These are phyloP conservation scores for Penicillium cataractarum DNA, from an alignment of 495 filamentous ascomycete genomes.

Conservation along the genomic window DNA sequence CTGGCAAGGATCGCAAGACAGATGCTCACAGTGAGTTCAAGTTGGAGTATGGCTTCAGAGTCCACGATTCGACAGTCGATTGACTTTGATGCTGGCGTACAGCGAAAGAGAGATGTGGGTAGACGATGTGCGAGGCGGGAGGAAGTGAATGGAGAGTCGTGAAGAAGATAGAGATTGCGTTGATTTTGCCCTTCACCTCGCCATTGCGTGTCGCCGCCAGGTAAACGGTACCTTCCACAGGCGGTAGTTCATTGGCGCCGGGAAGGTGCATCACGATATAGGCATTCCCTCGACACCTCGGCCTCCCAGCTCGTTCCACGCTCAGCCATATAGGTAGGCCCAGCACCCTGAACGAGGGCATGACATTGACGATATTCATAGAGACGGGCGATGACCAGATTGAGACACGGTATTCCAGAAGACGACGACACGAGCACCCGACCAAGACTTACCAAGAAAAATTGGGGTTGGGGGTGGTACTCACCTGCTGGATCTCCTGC, in stretches of 20 bases:
- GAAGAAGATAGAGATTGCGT: not conserved
- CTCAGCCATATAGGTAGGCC: not conserved
- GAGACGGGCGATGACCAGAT: not conserved
- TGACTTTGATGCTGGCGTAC: not conserved
- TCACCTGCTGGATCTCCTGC: slow-evolving; percentile 92
- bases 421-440: slow-evolving; percentile 7
- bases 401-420: not conserved
- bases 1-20: not conserved
- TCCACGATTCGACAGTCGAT: not conserved
- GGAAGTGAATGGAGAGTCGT: not conserved
- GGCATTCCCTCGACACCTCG: not conserved
- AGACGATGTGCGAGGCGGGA: not conserved
- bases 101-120: not conserved
- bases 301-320: not conserved
- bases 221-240: not conserved
- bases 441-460: not conserved
- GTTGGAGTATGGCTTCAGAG: not conserved
- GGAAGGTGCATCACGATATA: not conserved
- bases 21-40: not conserved
- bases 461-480: slow-evolving; percentile 19
- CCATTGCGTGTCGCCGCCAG: not conserved
- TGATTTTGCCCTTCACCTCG: not conserved
- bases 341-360: not conserved
- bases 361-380: not conserved
- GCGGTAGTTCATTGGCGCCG: not conserved